Evolutionary conservation across 2,329 filamentous ascomycete genomes (phyloP), one percentile per base, ranked within the genome.

Genomic region (Penicillium sp.): DNA sequence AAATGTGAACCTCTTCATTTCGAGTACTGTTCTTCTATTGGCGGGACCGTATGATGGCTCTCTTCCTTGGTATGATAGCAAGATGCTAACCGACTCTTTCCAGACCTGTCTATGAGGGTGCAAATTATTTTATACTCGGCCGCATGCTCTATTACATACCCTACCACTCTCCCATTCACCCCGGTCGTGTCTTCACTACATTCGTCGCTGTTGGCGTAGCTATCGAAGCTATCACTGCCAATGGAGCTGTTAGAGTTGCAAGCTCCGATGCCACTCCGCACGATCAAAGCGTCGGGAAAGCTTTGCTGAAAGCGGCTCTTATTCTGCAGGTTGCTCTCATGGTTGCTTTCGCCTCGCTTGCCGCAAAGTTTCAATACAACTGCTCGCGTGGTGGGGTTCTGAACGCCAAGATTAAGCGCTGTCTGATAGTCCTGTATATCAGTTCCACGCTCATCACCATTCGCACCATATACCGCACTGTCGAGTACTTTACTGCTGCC

Each of bases 141-240:
- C 76, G 79, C 24, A 76, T 83, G n/a, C 70, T 85, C 0, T 77
- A 76, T 52, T 76, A 78, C 47, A 67, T 74, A 2, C 70, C 81
- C 3, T 84, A 84, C 54, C 75, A 79, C 34, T 67, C 68, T 1
- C 72, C 74, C 1, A 76, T 84, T 29, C 81, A 84, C 59, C 82
- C 82, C 0, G 82, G 81, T 3, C 77, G 82, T 3, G 76, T 87
- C 4, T 82, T 87, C 60, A 87, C 84, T 58, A 79, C 78, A 3
- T 83, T 87, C 57, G 71, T 87, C 31, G 71, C 79, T 1, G 71
- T 83, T 9, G 81, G 85, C 33, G 66, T 71, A 2, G 69, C 78
- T 0, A 77, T 86, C 34, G 75, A 76, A 50, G 55, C 55, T 8
- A 70, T 85, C 2, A 82, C 81, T 18, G 79, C 72, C 5, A 80